Evolutionary conservation across 331 rosid species (phyloP).

Genomic region (Arachis monticola): DNA sequence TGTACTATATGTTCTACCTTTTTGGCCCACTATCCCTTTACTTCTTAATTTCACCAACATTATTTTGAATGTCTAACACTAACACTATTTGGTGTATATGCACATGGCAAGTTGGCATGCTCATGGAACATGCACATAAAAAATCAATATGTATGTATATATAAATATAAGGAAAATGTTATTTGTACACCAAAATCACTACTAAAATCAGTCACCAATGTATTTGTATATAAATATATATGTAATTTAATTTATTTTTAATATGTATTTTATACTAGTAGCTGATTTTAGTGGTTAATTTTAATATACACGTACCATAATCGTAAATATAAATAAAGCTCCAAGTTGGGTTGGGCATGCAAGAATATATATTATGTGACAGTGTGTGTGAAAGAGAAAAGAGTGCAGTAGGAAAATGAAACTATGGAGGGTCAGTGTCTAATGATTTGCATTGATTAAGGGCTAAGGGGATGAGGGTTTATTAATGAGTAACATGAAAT

Average conservation of each 20-base stretch:
- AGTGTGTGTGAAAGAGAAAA: background rate
- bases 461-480: slow-evolving; percentile 36
- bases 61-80: background rate
- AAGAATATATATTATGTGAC: background rate
- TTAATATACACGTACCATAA: background rate
- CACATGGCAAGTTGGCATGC: slow-evolving; percentile 47
- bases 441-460: slow-evolving; percentile 57
- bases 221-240: too few species aligned
- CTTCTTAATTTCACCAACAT: background rate
- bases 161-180: too few species aligned
- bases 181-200: too few species aligned
- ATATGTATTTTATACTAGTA: too few species aligned
- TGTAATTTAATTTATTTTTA: too few species aligned
- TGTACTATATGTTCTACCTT: background rate
- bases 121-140: slow-evolving; percentile 34
- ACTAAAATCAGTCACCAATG: too few species aligned
- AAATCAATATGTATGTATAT: background rate
- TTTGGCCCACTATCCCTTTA: slow-evolving; percentile 25
- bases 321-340: background rate
- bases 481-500: slow-evolving; percentile 48
- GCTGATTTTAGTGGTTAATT: too few species aligned
- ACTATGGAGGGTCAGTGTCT: slow-evolving; percentile 17
- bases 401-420: slow-evolving; percentile 16
- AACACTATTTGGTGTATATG: slow-evolving; percentile 26
- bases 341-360: slow-evolving; percentile 29